phyloP scores from a whole-genome alignment of 2,329 filamentous ascomycete genomes.

The Alternaria burnsii region DNA sequence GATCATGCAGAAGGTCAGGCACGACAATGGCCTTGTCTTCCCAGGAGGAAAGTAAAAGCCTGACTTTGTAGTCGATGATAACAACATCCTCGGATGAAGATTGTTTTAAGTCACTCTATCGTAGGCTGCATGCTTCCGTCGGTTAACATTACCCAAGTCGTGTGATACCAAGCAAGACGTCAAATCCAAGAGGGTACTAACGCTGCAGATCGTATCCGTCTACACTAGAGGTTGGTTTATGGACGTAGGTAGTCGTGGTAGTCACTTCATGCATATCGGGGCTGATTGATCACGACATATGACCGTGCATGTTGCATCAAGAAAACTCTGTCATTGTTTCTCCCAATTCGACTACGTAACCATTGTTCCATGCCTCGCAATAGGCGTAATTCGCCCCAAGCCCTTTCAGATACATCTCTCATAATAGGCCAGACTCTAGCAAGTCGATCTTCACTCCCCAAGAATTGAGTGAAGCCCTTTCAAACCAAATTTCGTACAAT shows the following conservation, averaged over 20 bases:
- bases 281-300: background rate
- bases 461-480: background rate
- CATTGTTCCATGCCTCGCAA: background rate
- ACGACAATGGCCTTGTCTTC: conserved; percentile 56
- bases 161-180: background rate
- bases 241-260: background rate
- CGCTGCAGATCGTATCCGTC: background rate
- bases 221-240: background rate
- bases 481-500: background rate
- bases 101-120: background rate
- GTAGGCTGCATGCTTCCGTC: conserved; percentile 1
- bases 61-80: background rate
- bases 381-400: background rate
- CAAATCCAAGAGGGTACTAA: background rate
- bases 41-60: conserved; percentile 27
- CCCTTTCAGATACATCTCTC: background rate
- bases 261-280: background rate
- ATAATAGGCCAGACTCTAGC: background rate
- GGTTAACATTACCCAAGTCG: conserved; percentile 1
- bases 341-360: background rate
- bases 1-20: conserved; percentile 56
- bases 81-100: background rate
- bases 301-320: background rate
- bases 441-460: background rate
- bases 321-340: background rate